Base-by-base conservation (phyloP, 2,329 filamentous ascomycete genomes). In the Penicillium carneum region DNA sequence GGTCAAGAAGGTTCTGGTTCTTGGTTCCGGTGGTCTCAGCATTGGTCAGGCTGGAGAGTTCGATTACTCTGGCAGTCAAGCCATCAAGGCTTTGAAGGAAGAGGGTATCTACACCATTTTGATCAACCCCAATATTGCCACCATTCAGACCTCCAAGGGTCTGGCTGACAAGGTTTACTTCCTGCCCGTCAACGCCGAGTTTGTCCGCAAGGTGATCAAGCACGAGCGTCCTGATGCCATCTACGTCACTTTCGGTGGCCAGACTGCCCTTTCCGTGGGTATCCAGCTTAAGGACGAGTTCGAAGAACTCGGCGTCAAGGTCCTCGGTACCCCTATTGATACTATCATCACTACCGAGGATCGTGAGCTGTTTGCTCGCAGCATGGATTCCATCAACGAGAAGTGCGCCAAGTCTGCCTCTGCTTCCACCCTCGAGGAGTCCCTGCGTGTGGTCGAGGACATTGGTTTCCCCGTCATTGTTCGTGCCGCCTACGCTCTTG, bases 261-360 rank as follows among this genome's bases (percentile, higher is more conserved):
- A 99, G 80, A 99, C 95, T 34, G 95, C 95, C 41, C 85, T 99
- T n/a, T 89, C 92, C 71, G 95, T 99, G 46, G 95, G 95, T 80
- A 98, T 98, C 62, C 90, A 97, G 80, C 89, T 98, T 73, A 97
- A 96, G 83, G 93, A 98, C 75, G 95, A 98, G 79, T 97, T 99
- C 67, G 92, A 96, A 77, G 84, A 82, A 52, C 90, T 98, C 5
- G 95, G 95, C 46, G 94, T 99, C 72, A 90, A 93, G 81, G 94
- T 99, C 45, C 86, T 99, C 16, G 95, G 95, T 78, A 99, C 95
- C 6, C 93, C 94, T 12, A 98, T 99, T 64, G 91, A 97, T 45
- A 98, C 95, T 49, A 97, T 99, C 80, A 97, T 98, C 80, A 98
- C 94, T 23, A 99, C 95, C 0, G 95, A 99, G 80, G 95, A 99